A percentile compares a stretch with the other conserved stretches of the same genome.
Evolutionary conservation across 352 stramenopile genomes (phyloP).

Genomic region (Phytophthora quininea): DNA sequence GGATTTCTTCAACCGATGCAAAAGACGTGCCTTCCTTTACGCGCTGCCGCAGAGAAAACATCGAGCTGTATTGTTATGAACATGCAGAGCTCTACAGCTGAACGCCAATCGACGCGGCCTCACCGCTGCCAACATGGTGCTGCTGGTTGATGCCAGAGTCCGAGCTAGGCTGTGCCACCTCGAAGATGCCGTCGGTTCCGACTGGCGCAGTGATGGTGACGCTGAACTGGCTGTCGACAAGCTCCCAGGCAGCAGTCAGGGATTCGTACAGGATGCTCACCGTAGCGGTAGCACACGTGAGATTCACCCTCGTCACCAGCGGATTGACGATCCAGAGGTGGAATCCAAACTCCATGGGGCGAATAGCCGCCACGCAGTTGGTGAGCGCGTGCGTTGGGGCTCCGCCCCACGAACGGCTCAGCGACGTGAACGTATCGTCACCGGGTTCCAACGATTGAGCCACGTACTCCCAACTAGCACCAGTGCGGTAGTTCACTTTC

Average conservation of each 20-base stretch:
- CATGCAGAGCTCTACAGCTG: no score
- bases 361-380: slow-evolving; percentile 36
- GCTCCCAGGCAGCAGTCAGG: slow-evolving; percentile 14
- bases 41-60: no score
- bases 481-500: slow-evolving; percentile 20
- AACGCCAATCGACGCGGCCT: slow-evolving; percentile 7
- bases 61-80: no score
- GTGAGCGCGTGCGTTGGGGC: slow-evolving; percentile 35
- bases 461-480: slow-evolving; percentile 25
- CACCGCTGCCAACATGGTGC: slow-evolving; percentile 18
- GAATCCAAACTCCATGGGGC: slow-evolving; percentile 35
- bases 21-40: no score
- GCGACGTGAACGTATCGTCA: slow-evolving; percentile 27
- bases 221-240: slow-evolving; percentile 9
- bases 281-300: slow-evolving; percentile 25
- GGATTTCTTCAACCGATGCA: no score
- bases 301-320: slow-evolving; percentile 24
- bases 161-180: slow-evolving; percentile 24
- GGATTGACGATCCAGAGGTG: slow-evolving; percentile 38
- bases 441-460: slow-evolving; percentile 22
- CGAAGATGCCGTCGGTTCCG: slow-evolving; percentile 25
- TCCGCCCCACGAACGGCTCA: slow-evolving; percentile 33
- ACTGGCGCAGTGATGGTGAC: slow-evolving; percentile 15
- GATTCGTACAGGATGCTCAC: slow-evolving; percentile 29
- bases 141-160: slow-evolving; percentile 9